Conservation (phyloP, 2,329 filamentous ascomycete genomes). For the Rhynchosporium agropyri region DNA sequence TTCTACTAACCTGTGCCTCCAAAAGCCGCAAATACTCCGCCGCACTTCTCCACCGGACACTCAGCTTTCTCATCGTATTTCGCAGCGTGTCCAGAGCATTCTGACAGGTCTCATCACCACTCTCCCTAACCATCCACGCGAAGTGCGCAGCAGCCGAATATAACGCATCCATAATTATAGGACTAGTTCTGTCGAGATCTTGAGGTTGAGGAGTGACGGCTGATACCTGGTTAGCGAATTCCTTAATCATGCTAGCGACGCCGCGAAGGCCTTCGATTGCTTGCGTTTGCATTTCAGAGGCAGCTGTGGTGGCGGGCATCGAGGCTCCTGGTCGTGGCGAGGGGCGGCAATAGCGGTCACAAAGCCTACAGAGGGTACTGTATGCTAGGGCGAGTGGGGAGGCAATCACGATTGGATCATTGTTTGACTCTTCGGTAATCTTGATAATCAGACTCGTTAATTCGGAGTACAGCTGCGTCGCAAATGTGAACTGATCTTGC, state of each 20-base stretch:
- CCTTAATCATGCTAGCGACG: slow-evolving; percentile 39
- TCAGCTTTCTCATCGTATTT: slow-evolving; percentile 39
- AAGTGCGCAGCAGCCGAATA: slow-evolving; percentile 45
- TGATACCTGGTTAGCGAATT: slow-evolving; percentile 39
- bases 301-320: slow-evolving; percentile 27
- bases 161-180: slow-evolving; percentile 45
- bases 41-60: slow-evolving; percentile 44
- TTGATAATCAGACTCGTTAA: slow-evolving; percentile 34
- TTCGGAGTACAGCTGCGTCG: slow-evolving; percentile 37
- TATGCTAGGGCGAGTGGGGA: slow-evolving; percentile 39
- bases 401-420: slow-evolving; percentile 36
- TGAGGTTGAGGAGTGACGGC: slow-evolving; percentile 30
- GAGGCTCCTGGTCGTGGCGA: slow-evolving; percentile 15
- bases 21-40: slow-evolving; percentile 45
- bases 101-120: slow-evolving; percentile 41
- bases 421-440: slow-evolving; percentile 36
- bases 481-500: slow-evolving; percentile 30
- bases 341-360: slow-evolving; percentile 45
- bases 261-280: slow-evolving; percentile 43
- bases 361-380: slow-evolving; percentile 41
- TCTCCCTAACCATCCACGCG: slow-evolving; percentile 46
- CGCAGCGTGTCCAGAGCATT: slow-evolving; percentile 41
- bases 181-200: slow-evolving; percentile 41
- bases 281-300: slow-evolving; percentile 42
- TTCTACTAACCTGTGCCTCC: slow-evolving; percentile 37